A percentile compares a stretch with the other conserved stretches of the same genome.
phyloP scores from a whole-genome alignment of 2,329 filamentous ascomycete genomes.

The Aspergillus sergii region DNA sequence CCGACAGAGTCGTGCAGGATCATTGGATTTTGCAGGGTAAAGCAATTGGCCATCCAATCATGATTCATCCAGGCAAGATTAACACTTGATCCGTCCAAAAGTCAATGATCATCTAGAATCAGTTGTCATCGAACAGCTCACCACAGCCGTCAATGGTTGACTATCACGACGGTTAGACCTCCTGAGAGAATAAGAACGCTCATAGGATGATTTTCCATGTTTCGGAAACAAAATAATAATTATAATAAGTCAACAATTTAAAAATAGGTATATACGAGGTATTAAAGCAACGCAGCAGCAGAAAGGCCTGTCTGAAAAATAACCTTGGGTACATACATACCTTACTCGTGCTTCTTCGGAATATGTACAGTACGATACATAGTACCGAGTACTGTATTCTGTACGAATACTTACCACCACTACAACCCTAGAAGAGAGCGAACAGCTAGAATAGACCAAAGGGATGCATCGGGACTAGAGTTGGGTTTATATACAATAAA shows the following conservation, averaged over 20 bases:
- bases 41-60: slow-evolving; percentile 19
- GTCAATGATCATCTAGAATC: slow-evolving; percentile 20
- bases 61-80: slow-evolving; percentile 14
- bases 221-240: background rate
- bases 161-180: slow-evolving; percentile 1
- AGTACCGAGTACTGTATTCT: background rate
- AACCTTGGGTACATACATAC: background rate
- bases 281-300: background rate
- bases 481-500: background rate
- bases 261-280: background rate
- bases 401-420: background rate
- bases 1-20: slow-evolving; percentile 24
- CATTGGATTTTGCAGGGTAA: slow-evolving; percentile 14
- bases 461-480: background rate
- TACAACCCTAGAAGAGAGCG: background rate
- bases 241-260: background rate
- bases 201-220: background rate
- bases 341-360: background rate
- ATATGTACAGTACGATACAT: background rate
- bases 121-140: slow-evolving; percentile 24
- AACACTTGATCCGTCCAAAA: slow-evolving; percentile 24
- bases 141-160: slow-evolving; percentile 14
- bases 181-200: background rate
- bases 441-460: background rate
- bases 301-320: background rate